A percentile compares a stretch with the other conserved stretches of the same genome.
These are phyloP conservation scores for Pseudogymnoascus sp. DNA, from an alignment of 2,329 filamentous ascomycete genomes.

Conservation along the genomic window DNA sequence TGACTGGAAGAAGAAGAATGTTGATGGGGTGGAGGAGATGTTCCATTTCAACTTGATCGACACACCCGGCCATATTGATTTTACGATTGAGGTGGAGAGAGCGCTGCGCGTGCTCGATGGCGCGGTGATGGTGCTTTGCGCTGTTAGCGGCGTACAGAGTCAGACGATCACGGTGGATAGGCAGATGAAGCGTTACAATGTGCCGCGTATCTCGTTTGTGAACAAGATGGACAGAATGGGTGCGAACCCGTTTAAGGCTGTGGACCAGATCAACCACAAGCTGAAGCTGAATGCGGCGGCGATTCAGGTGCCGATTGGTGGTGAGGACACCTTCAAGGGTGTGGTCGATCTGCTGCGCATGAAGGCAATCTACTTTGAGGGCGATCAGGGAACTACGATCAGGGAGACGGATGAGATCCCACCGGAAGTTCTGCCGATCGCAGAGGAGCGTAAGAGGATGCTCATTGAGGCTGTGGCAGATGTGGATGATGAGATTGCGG, in stretches of 20 bases:
- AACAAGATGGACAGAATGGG: constrained; percentile 99
- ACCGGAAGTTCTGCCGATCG: constrained; percentile 66
- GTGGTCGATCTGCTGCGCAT: constrained; percentile 89
- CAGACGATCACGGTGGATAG: constrained; percentile 98
- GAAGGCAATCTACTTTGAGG: constrained; percentile 90
- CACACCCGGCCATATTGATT: constrained; percentile 97
- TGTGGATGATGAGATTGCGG: constrained; percentile 95
- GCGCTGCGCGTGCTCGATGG: constrained; percentile 91
- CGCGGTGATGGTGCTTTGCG: constrained; percentile 96
- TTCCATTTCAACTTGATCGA: constrained; percentile 99
- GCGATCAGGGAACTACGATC: constrained; percentile 70
- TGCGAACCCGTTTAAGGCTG: constrained; percentile 93
- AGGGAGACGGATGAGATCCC: constrained; percentile 74
- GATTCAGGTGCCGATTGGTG: constrained; percentile 87
- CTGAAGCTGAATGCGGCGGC: constrained; percentile 88
- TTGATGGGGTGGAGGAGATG: constrained; percentile 71
- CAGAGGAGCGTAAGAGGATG: constrained; percentile 71
- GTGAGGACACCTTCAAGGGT: constrained; percentile 84
- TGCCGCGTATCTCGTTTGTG: constrained; percentile 90
- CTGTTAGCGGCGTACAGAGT: constrained; percentile 92
- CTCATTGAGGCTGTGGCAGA: constrained; percentile 94
- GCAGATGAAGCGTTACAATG: constrained; percentile 97
- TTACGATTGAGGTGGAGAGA: constrained; percentile 97
- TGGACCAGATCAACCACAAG: constrained; percentile 96
- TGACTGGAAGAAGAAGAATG: constrained; percentile 83